Evolutionary conservation across 2,329 filamentous ascomycete genomes (phyloP).

Genomic region (Orbilia brochopaga): DNA sequence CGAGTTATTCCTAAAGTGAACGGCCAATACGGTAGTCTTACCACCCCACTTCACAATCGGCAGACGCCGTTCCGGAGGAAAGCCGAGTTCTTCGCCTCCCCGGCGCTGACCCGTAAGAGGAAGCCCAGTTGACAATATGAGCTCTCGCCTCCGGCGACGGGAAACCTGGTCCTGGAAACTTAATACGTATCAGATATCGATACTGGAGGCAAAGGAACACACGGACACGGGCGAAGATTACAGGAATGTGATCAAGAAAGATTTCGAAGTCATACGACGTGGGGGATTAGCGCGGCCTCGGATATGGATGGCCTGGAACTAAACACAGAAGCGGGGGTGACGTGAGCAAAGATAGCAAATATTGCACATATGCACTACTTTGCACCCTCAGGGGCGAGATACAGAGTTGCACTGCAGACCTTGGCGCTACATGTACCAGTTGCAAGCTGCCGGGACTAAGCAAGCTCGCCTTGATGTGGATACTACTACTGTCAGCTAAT

Average conservation of each 20-base stretch:
- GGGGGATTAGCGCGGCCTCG: too few species aligned
- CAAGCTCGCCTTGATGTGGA: too few species aligned
- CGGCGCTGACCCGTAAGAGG: background rate
- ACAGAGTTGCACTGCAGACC: too few species aligned
- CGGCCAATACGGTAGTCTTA: background rate
- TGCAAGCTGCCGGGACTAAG: too few species aligned
- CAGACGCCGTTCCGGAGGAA: background rate
- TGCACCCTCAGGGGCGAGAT: too few species aligned
- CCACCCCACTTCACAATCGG: background rate
- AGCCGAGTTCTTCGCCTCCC: too few species aligned
- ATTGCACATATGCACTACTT: too few species aligned
- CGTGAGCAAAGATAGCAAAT: too few species aligned
- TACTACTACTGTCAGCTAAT: too few species aligned
- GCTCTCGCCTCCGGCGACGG: background rate
- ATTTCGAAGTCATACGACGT: constrained; percentile 1
- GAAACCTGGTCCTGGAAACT: background rate
- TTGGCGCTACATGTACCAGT: too few species aligned
- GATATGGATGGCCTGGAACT: constrained; percentile 7
- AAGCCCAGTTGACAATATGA: background rate
- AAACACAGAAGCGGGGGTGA: background rate
- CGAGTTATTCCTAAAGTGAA: background rate
- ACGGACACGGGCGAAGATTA: constrained; percentile 1
- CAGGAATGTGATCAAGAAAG: constrained; percentile 21
- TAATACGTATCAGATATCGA: background rate
- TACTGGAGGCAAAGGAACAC: background rate